Conservation (phyloP, 2,329 filamentous ascomycete species). For the Pseudogymnoascus destructans region DNA sequence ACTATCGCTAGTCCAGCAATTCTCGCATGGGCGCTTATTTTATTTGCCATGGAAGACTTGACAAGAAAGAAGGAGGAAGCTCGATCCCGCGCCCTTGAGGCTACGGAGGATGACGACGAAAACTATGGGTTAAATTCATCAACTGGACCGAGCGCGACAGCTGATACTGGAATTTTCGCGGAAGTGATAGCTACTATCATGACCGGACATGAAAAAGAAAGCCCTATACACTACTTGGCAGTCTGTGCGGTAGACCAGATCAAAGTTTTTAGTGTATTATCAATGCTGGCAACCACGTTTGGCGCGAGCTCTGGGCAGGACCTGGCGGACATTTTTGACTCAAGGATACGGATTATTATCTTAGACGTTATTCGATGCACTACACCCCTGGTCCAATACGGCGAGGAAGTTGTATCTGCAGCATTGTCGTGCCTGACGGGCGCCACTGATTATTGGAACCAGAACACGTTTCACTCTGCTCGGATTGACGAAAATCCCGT, state of each 20-base stretch:
- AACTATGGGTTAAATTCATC: constrained; percentile 14
- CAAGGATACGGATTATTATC: constrained; percentile 26
- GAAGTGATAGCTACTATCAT: constrained; percentile 33
- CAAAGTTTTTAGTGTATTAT: constrained; percentile 36
- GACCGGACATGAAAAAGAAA: constrained; percentile 23
- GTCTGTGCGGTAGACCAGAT: constrained; percentile 33
- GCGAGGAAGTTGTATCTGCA: constrained; percentile 25
- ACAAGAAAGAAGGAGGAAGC: constrained; percentile 47
- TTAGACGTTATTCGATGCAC: constrained; percentile 25
- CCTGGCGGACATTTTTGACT: constrained; percentile 13
- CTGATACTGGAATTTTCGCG: constrained; percentile 28
- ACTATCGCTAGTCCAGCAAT: constrained; percentile 57
- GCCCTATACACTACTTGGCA: constrained; percentile 35
- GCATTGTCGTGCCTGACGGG: constrained; percentile 22
- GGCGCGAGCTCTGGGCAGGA: constrained; percentile 29
- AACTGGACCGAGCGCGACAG: neutral
- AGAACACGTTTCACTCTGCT: neutral
- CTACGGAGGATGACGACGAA: constrained; percentile 2
- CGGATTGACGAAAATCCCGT: constrained; percentile 25
- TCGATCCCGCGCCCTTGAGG: constrained; percentile 16
- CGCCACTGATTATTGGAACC: constrained; percentile 23
- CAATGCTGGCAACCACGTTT: constrained; percentile 31
- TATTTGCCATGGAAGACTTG: constrained; percentile 53
- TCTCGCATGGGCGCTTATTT: constrained; percentile 69
- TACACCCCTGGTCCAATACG: constrained; percentile 25